Base-by-base conservation (phyloP, 345 rosid species). In the Barbarea vulgaris region DNA sequence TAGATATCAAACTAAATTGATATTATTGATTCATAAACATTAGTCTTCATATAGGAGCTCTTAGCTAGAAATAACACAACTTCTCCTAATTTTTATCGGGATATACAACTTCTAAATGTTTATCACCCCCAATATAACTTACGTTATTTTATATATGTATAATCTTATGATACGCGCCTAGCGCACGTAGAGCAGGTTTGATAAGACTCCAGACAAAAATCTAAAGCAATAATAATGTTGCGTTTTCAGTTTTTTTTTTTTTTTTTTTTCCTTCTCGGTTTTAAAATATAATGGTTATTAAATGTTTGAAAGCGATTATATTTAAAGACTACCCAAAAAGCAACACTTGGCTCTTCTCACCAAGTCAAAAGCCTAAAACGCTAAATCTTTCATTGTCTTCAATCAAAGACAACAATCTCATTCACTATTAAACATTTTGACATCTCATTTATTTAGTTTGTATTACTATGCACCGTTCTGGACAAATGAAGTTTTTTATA, bases 301-400 rank as follows among this genome's bases (percentile, higher is more conserved):
- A 10, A 60, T 61, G 37, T 52, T 52, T 75, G 22, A 30, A 30
- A 68, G 12, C 34, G 60, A 65, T 77, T 58, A 65, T 69, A 33
- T 60, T 47, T 47, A 48, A 75, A 58, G 60, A 74, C 78, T 44
- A 36, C 73, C 54, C 54, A 50, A 67, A 80, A 57, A 37, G 52
- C 44, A 69, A 50, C 46, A 25, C 15, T 37, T 54, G 83, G 83
- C 80, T 72, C 83, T 22, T 52, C 24, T 56, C 21, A 53, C 61
- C 63, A 75, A 81, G 88, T 86, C 87, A 88, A 86, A 83, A 83
- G 28, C 80, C 65, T 54, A 70, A 62, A 59, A 24, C 34, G 44
- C 62, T 66, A 71, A 56, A 30, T 48, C 69, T 28, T 42, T 81
- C 71, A 77, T 76, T 76, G n/a, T n/a, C n/a, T 81, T 75, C 69